Evolutionary conservation across 2,329 filamentous ascomycete species (phyloP), one percentile per base, ranked within the genome.

Genomic region (Alternaria postmessia): DNA sequence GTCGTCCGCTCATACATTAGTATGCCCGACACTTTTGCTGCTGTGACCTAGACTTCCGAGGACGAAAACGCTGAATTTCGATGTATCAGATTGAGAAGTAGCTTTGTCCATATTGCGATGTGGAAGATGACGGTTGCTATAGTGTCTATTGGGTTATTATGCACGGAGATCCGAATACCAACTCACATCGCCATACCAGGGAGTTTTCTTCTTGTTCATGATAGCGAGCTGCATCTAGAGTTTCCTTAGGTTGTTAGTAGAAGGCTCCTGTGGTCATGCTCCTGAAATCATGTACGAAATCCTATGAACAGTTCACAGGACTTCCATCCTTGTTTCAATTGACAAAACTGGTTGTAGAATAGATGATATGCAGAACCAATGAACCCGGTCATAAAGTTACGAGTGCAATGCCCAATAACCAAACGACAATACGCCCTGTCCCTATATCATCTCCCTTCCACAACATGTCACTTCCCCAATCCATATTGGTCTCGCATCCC

Each of bases 401-500:
- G 18, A 7, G 32, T 49, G 20, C 32, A 49, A 18, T 34, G 32
- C 5, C 30, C 7, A 48, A 48, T 28, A n/a, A 38, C 20, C n/a
- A 38, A 36, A 36, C 30, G 30, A 48, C 30, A 36, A 26, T 24
- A 5, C 43, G 36, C 6, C 52, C 43, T 24, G 22, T 44, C 32
- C 44, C 11, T 30, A 34, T 28, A 24, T 41, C 18, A 22, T 39
- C 12, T 20, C 20, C 47, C 52, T 59, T 32, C 36, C 57, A 59
- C 57, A 56, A 47, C 57, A 44, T 47, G 20, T 22, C 18, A 32
- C 30, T 24, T 39, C 36, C 30, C 46, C 39, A 14, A 16, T 42
- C 39, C 24, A 42, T 63, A 63, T 63, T 60, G 54, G 57, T 48
- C 51, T 18, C 18, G 12, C 4, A 49, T 3, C 7, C 30, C 34